phyloP scores from a whole-genome alignment of 2,329 filamentous ascomycete genomes.

The Metarhizium album region DNA sequence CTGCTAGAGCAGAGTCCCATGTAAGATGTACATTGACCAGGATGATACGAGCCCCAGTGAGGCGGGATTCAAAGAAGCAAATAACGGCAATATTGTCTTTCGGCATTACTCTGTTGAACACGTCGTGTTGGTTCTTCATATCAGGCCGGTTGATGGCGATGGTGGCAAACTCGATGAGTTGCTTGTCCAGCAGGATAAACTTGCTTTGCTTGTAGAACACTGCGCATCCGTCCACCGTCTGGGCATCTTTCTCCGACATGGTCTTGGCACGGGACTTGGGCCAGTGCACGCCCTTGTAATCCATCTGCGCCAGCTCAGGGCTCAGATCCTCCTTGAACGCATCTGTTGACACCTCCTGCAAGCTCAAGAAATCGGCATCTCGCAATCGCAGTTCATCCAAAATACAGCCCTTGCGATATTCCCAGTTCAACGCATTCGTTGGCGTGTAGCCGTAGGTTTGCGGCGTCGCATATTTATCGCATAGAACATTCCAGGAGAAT shows the following conservation, averaged over 20 bases:
- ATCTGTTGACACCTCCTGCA: constrained; percentile 89
- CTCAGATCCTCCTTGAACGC: constrained; percentile 88
- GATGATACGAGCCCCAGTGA: constrained; percentile 83
- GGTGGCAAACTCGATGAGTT: constrained; percentile 82
- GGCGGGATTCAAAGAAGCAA: constrained; percentile 82
- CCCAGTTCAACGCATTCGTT: constrained; percentile 71
- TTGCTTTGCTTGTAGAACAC: constrained; percentile 96
- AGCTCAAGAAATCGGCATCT: constrained; percentile 79
- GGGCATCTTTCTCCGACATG: constrained; percentile 82
- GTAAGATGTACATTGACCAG: constrained; percentile 90
- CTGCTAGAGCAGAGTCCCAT: constrained; percentile 83
- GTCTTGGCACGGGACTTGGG: constrained; percentile 83
- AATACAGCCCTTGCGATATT: constrained; percentile 73
- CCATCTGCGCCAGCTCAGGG: constrained; percentile 71
- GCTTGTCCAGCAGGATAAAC: constrained; percentile 88
- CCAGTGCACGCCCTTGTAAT: constrained; percentile 92
- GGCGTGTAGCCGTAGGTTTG: constrained; percentile 86
- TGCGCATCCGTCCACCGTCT: constrained; percentile 88
- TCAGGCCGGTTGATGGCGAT: constrained; percentile 90
- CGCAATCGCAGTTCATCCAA: constrained; percentile 69
- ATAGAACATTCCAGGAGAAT: constrained; percentile 91
- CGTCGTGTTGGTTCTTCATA: constrained; percentile 94
- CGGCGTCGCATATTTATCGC: constrained; percentile 82
- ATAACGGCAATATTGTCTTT: constrained; percentile 94
- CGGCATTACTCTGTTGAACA: constrained; percentile 97